Evolutionary conservation across 1,284 basidiomycete species (phyloP), one percentile per base, ranked within the genome.

Genomic region (Peniophora sp.): DNA sequence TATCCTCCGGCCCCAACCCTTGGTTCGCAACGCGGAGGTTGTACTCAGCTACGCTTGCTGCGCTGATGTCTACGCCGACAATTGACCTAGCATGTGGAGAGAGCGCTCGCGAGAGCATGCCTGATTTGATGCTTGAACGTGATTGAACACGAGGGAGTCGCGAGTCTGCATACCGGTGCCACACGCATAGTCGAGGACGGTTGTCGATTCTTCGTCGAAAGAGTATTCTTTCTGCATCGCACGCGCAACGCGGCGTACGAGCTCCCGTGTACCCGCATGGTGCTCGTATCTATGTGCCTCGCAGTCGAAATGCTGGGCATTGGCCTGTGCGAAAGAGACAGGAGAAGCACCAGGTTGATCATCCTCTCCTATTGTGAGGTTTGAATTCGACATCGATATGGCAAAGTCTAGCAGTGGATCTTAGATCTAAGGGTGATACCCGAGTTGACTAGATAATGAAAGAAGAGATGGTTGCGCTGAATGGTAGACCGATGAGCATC

Each of bases 21-120:
- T 85, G 80, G 53, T 81, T 74, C 24, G 58, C 55, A 1, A 77
- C 77, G 17, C 71, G 68, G 35, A 65, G 61, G 62, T 88, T 86
- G 66, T 78, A 89, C 20, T 67, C 65, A 50, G 85, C 77, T n/a
- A 89, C 77, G 67, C 81, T 77, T 2, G 62, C 72, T 54, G 78
- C 74, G 61, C 80, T 84, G 61, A 87, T 83, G 59, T 89, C 86
- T 27, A 84, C 77, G 3, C 85, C 87, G 23, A 86, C 64, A 55
- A 89, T 72, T 20, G 69, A 70, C 59, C 77, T 81, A 43, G 73
- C 71, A 54, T 79, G 63, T 11, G 78, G 70, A 0, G 74, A 76
- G 19, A 88, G 68, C 27, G 70, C 69, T 52, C 75, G 68, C 2
- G 83, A 81, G 20, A 86, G 59, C 19, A 80, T 60, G 5, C 85